Base-by-base conservation (phyloP, 768 basidiomycete genomes). In the Podaxis mareebaensis region DNA sequence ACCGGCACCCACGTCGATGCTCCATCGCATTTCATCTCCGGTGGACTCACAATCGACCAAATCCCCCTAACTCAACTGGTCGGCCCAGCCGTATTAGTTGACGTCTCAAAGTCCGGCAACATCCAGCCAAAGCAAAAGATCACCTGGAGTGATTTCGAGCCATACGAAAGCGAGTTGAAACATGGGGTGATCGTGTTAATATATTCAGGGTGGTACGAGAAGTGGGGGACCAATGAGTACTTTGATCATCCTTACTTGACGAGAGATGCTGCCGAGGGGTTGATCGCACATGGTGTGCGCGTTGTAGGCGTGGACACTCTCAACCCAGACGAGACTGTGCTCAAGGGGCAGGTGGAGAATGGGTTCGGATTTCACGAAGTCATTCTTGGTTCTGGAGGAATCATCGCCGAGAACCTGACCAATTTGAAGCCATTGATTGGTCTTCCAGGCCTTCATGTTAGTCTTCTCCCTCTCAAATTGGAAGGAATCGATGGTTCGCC, bases 1-100 rank as follows among this genome's bases (percentile, higher is more conserved):
- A 87, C 87, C 1, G 91, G 91, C 52, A 92, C 91, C 2, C 91
- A 93, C 75, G 79, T 92, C 72, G 91, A 93, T 67, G 88, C 90
- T 0, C 91, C 91, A 0, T 85, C 81, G 55, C 91, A 93, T 69
- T 92, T 91, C 76, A 74, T 88, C 73, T 73, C 75, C 3, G 76
- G 81, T 30, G 89, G 87, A 4, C 74, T 74, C 49, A 83, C 83
- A 8, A 78, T 92, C 52, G 84, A 87, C 66, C 77, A 86, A 56
- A 77, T 92, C 53, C 80, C 83, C 10, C 78, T 90, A 0, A 55
- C 60, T 4, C 74, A 78, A 17, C 80, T 90, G 60, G 72, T 89
- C 24, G 85, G 83, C 2, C 83, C 81, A n/a, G 82, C 82, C 0
- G 67, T 83, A 22, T 71, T 89, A 1, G 72, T 89, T 38, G 87